Conservation (phyloP, 106 monocot genomes). For the Iris macrosiphon region DNA sequence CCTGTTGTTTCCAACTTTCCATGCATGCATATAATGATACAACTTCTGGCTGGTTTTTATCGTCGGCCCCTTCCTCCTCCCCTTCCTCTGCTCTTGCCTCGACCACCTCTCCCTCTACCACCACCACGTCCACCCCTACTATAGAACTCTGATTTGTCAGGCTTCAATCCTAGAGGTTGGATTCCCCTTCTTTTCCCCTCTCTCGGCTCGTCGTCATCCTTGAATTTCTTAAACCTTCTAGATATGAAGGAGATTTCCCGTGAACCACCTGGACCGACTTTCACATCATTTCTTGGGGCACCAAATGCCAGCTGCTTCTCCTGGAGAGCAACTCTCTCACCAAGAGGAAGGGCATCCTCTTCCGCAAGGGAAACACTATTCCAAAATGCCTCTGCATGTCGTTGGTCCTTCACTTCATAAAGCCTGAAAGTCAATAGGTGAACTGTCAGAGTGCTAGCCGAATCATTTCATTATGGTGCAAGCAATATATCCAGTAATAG, state of each 20-base stretch:
- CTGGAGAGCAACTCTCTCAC: conserved; percentile 49
- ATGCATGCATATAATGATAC: too few relatives aligned
- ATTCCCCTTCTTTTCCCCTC: conserved; percentile 44
- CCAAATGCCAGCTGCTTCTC: conserved; percentile 10
- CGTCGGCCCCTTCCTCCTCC: conserved; percentile 27
- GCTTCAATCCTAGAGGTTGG: conserved; percentile 60
- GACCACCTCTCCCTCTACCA: conserved; percentile 24
- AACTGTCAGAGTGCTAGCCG: not conserved
- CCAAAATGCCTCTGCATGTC: conserved; percentile 85
- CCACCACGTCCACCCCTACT: conserved; percentile 29
- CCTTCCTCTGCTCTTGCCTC: conserved; percentile 14
- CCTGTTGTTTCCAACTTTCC: too few relatives aligned
- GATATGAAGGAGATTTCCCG: conserved; percentile 74
- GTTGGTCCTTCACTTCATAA: conserved; percentile 95
- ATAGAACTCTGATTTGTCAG: conserved; percentile 46
- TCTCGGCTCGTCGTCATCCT: conserved; percentile 12
- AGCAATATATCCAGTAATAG: not conserved
- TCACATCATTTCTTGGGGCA: conserved; percentile 21
- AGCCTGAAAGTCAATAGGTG: conserved; percentile 30
- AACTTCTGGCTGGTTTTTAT: too few relatives aligned
- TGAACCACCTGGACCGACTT: conserved; percentile 76
- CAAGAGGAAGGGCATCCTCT: conserved; percentile 71
- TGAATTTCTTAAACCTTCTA: conserved; percentile 30
- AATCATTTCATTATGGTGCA: not conserved
- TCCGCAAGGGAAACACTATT: conserved; percentile 56